Conservation (phyloP, 2,329 filamentous ascomycete genomes). For the Shiraia sp. region DNA sequence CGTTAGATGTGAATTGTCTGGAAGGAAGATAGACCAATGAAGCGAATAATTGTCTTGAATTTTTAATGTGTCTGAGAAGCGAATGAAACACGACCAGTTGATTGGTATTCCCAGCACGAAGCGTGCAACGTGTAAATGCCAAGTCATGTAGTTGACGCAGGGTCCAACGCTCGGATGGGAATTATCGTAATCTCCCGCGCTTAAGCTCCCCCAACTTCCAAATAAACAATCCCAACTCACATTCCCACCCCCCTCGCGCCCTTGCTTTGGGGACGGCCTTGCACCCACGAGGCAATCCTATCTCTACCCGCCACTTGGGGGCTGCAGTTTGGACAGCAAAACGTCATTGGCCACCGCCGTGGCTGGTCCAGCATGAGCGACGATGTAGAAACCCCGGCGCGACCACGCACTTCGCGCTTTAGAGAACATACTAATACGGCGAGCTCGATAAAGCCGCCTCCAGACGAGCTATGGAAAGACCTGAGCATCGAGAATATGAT, state of each 20-base stretch:
- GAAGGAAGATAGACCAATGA: neutral
- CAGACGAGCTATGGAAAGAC: constrained; percentile 34
- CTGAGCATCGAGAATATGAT: constrained; percentile 28
- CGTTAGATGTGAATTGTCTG: neutral
- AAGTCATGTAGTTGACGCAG: constrained; percentile 20
- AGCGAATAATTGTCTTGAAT: too few relatives aligned
- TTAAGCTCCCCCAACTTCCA: constrained; percentile 7
- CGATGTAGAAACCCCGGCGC: constrained; percentile 21
- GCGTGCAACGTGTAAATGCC: constrained; percentile 8
- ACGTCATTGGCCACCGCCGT: constrained; percentile 1
- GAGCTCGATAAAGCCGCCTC: constrained; percentile 34
- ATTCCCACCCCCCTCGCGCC: neutral
- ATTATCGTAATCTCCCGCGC: constrained; percentile 1
- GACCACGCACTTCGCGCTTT: constrained; percentile 31
- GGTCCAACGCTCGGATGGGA: constrained; percentile 9
- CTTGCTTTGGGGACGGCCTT: neutral
- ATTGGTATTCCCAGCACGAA: neutral
- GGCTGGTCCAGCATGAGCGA: constrained; percentile 17
- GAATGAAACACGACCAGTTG: too few relatives aligned
- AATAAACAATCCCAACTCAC: constrained; percentile 9
- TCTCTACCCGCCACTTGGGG: neutral
- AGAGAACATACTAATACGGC: constrained; percentile 37
- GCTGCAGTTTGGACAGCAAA: neutral
- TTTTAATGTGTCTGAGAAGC: too few relatives aligned
- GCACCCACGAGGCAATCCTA: neutral